Conservation (phyloP, 495 filamentous ascomycete species). For the Xylaria cubensis region DNA sequence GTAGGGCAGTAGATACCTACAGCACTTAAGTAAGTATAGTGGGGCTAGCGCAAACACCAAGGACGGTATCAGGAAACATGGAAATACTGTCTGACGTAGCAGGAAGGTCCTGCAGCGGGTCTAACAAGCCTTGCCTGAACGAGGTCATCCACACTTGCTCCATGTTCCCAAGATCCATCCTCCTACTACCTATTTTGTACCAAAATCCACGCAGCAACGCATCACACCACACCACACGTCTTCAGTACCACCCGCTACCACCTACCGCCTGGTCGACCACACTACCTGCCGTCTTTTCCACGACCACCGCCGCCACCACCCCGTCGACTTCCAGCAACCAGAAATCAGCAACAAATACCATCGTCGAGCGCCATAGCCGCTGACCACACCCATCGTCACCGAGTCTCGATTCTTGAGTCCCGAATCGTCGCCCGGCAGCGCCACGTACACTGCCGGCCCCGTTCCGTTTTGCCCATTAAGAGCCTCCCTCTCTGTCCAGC, state of each 20-base stretch:
- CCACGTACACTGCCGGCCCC: slow-evolving; percentile 24
- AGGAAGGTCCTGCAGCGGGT: slow-evolving; percentile 27
- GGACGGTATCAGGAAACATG: not conserved
- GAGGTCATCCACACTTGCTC: slow-evolving; percentile 30
- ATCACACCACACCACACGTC: slow-evolving; percentile 25
- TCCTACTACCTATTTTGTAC: slow-evolving; percentile 18
- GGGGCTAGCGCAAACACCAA: not conserved
- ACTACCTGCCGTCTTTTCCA: slow-evolving; percentile 7
- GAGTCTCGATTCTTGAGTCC: slow-evolving; percentile 2
- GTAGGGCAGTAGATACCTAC: not conserved
- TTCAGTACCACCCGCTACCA: slow-evolving; percentile 2
- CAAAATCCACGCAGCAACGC: slow-evolving; percentile 26
- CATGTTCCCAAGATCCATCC: slow-evolving; percentile 19
- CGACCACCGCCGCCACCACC: slow-evolving; percentile 4
- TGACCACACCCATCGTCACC: not conserved
- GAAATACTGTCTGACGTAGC: slow-evolving; percentile 29
- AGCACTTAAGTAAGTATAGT: slow-evolving; percentile 3
- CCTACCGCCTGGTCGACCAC: slow-evolving; percentile 3
- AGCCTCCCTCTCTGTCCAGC: slow-evolving; percentile 24
- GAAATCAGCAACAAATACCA: slow-evolving; percentile 4
- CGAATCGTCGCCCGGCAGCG: slow-evolving; percentile 21
- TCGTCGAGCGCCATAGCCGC: slow-evolving; percentile 19
- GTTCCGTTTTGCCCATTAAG: slow-evolving; percentile 16
- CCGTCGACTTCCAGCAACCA: not conserved
- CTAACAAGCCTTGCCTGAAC: slow-evolving; percentile 30